Evolutionary conservation across 2,329 filamentous ascomycete genomes (phyloP).

Genomic region (Mycosphaerella sp.): DNA sequence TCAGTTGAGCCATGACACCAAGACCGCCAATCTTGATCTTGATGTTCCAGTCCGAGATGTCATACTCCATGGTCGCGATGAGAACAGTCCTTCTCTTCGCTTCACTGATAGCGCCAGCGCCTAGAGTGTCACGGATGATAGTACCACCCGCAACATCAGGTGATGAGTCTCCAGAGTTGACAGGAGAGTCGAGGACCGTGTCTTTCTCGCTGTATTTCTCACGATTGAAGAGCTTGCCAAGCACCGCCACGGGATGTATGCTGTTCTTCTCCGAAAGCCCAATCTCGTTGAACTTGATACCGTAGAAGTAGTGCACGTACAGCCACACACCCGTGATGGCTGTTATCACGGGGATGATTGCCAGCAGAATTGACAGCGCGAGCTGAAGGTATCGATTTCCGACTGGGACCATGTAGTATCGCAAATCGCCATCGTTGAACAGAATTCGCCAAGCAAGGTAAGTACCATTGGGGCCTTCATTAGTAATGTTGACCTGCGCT

Average conservation of each 20-base stretch:
- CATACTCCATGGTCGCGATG: slow-evolving; percentile 66
- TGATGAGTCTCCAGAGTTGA: slow-evolving; percentile 8
- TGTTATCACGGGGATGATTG: slow-evolving; percentile 47
- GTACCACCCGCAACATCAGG: slow-evolving; percentile 18
- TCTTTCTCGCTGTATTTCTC: slow-evolving; percentile 26
- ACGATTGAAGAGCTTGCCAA: slow-evolving; percentile 22
- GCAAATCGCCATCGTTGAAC: slow-evolving; percentile 50
- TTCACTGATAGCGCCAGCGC: slow-evolving; percentile 24
- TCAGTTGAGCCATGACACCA: slow-evolving; percentile 63
- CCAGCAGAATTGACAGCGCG: slow-evolving; percentile 49
- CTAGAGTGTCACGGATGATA: slow-evolving; percentile 22
- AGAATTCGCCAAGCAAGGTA: slow-evolving; percentile 51
- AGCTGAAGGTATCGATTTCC: slow-evolving; percentile 52
- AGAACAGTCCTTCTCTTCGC: slow-evolving; percentile 49
- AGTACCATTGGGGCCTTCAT: slow-evolving; percentile 47
- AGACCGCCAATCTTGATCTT: slow-evolving; percentile 67
- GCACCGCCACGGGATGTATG: slow-evolving; percentile 27
- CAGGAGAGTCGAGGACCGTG: slow-evolving; percentile 9
- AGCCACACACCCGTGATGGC: slow-evolving; percentile 47
- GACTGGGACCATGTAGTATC: slow-evolving; percentile 47
- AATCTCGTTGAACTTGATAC: slow-evolving; percentile 56
- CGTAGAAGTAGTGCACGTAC: slow-evolving; percentile 57
- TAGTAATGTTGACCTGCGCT: slow-evolving; percentile 54
- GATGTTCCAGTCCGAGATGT: slow-evolving; percentile 63
- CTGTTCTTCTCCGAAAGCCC: slow-evolving; percentile 48